Conservation (phyloP, 2,329 filamentous ascomycete genomes). For the Aspergillus versicolor region DNA sequence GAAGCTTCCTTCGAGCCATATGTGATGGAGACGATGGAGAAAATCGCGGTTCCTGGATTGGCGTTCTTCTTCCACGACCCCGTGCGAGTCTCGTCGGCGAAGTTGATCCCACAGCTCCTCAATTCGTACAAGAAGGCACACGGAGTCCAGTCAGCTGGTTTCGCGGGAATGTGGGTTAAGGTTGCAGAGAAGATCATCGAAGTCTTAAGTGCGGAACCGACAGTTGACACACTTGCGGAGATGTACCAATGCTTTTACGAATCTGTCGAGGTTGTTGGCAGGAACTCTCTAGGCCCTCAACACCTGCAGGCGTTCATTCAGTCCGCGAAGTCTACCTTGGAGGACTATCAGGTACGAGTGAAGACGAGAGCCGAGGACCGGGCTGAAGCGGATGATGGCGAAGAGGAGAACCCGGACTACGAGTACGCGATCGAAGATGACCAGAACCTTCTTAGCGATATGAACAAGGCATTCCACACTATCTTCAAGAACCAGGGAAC, state of each 20-base stretch:
- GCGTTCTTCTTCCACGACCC: constrained; percentile 99
- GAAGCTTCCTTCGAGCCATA: constrained; percentile 90
- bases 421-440: constrained; percentile 95
- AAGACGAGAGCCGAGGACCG: constrained; percentile 79
- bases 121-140: constrained; percentile 93
- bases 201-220: constrained; percentile 88
- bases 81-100: constrained; percentile 90
- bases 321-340: constrained; percentile 77
- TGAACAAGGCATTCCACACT: constrained; percentile 99
- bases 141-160: constrained; percentile 74
- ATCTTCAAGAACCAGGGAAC: constrained; percentile 96
- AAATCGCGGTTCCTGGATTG: constrained; percentile 88
- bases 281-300: constrained; percentile 71
- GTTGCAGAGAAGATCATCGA: constrained; percentile 91
- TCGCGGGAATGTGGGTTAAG: constrained; percentile 77
- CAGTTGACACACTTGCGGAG: constrained; percentile 92
- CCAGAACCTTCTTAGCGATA: constrained; percentile 92
- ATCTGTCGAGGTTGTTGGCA: constrained; percentile 89
- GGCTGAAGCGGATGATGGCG: constrained; percentile 80
- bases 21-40: constrained; percentile 90
- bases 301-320: constrained; percentile 89
- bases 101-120: constrained; percentile 87
- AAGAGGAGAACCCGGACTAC: constrained; percentile 83
- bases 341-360: constrained; percentile 90
- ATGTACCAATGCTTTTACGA: constrained; percentile 99